Base-by-base conservation (phyloP, 2,329 filamentous ascomycete species). In the Cadophora luteo-olivacea region DNA sequence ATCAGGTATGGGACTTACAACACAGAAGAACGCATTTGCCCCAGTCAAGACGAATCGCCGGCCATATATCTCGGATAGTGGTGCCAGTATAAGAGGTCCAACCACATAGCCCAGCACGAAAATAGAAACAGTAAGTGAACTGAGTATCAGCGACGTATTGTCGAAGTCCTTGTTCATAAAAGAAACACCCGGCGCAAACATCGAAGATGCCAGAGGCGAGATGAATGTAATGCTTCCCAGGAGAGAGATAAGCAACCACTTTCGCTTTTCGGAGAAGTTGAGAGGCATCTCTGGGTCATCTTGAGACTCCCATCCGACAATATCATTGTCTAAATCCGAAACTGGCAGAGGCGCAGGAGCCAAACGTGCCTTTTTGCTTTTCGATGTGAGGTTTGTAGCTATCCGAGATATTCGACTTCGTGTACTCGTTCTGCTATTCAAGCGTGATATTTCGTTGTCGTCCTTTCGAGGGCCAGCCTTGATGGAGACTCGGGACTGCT, bases 51-150 rank as follows among this genome's bases (percentile, higher is more conserved):
- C 77, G 1, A 83, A 78, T 3, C 86, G 78, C 3, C 90, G 83
- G 1, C 90, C 89, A 74, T 90, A 91, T 66, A 91, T 85, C 76
- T 92, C 90, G 1, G 84, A 87, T 55, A 89, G 73, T 0, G 87
- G 87, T 1, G 86, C 85, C 2, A 89, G 76, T 60, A 88, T 79
- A 7, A 89, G 77, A 0, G 87, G 87, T 0, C 87, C 87, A 25
- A 89, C 77, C 22, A 82, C 83, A 70, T 88, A 89, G 1, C 87
- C 87, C 0, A 90, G 78, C 1, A 90, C 78, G 75, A 88, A 91
- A 67, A 91, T 88, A 60, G 68, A 71, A 24, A 77, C 74, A 25
- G 65, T 63, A 19, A 77, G 67, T 22, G 72, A 66, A 29, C 68
- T 71, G 38, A 76, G 67, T 38, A 76, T 68, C 16, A 45, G 57